Conservation (phyloP, 1,139 yeast genomes). For the Yamadazyma sp. region DNA sequence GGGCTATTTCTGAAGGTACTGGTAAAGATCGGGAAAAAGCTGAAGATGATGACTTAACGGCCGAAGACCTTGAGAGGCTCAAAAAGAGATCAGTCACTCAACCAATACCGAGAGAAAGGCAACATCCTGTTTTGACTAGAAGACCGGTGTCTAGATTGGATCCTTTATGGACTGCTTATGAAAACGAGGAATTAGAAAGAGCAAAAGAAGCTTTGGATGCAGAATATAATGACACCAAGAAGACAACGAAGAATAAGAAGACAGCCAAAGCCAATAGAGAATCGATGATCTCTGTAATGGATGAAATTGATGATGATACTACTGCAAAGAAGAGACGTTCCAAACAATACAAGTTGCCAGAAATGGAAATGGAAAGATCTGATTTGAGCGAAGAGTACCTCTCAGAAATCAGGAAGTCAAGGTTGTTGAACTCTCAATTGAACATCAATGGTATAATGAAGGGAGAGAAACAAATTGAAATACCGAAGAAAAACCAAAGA, state of each 20-base stretch:
- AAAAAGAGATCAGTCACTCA: constrained; percentile 52
- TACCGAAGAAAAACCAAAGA: constrained; percentile 21
- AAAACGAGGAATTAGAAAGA: constrained; percentile 47
- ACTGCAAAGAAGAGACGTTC: constrained; percentile 13
- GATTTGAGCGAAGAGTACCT: constrained; percentile 47
- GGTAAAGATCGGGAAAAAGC: constrained; percentile 14
- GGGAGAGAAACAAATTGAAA: constrained; percentile 19
- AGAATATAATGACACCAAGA: constrained; percentile 28
- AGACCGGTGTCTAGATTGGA: constrained; percentile 74
- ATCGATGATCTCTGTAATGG: constrained; percentile 40
- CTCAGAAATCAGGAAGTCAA: constrained; percentile 45
- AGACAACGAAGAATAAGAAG: constrained; percentile 15
- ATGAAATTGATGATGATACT: constrained; percentile 11
- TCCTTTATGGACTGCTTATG: constrained; percentile 55
- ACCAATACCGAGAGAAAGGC: constrained; percentile 39
- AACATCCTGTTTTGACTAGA: constrained; percentile 43
- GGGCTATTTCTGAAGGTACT: constrained; percentile 42
- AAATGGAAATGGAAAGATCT: constrained; percentile 36
- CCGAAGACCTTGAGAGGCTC: constrained; percentile 42
- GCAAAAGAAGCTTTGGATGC: constrained; percentile 47
- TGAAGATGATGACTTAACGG: constrained; percentile 31
- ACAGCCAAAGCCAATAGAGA: constrained; percentile 29
- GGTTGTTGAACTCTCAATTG: constrained; percentile 44
- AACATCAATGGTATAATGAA: constrained; percentile 33
- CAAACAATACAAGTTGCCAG: constrained; percentile 35